A percentile compares a stretch with the other conserved stretches of the same genome.
Evolutionary conservation across 1,284 basidiomycete species (phyloP).

Genomic region (Pholiota adiposa): DNA sequence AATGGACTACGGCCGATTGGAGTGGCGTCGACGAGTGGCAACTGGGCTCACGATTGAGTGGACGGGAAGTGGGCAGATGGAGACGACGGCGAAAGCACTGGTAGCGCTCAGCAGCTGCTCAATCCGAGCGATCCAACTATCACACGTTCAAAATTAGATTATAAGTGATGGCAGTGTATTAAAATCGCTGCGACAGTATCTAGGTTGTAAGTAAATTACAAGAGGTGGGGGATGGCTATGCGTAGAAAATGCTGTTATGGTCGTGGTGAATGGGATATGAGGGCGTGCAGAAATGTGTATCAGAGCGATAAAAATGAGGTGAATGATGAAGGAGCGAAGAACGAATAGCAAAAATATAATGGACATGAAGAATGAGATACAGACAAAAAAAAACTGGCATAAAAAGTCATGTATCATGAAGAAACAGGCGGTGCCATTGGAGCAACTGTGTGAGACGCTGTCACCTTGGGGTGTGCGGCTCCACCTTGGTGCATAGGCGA

Average conservation of each 20-base stretch:
- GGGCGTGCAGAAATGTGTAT: constrained; percentile 39
- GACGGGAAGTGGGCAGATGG: too few relatives aligned
- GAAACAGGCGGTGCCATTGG: constrained; percentile 22
- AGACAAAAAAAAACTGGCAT: constrained; percentile 36
- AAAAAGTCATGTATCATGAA: constrained; percentile 34
- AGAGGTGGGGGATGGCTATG: constrained; percentile 30
- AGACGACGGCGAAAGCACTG: too few relatives aligned
- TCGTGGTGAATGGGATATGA: constrained; percentile 32
- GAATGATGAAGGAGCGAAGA: constrained; percentile 30
- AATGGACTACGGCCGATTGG: background rate
- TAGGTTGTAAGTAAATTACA: constrained; percentile 26
- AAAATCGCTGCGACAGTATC: constrained; percentile 31
- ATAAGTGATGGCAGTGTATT: constrained; percentile 3
- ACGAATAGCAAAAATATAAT: constrained; percentile 21
- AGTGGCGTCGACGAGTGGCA: background rate
- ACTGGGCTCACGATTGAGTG: background rate
- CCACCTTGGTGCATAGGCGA: constrained; percentile 64
- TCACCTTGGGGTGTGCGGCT: constrained; percentile 51
- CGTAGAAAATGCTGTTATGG: constrained; percentile 36
- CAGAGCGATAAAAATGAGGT: constrained; percentile 43
- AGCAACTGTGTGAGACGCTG: constrained; percentile 33
- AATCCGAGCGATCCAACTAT: background rate
- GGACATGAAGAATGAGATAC: constrained; percentile 16
- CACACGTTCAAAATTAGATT: constrained; percentile 8
- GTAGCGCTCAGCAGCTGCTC: background rate